Conservation (phyloP, 371 early-diverging fungal species). For the Coelomomyces lativittatus region DNA sequence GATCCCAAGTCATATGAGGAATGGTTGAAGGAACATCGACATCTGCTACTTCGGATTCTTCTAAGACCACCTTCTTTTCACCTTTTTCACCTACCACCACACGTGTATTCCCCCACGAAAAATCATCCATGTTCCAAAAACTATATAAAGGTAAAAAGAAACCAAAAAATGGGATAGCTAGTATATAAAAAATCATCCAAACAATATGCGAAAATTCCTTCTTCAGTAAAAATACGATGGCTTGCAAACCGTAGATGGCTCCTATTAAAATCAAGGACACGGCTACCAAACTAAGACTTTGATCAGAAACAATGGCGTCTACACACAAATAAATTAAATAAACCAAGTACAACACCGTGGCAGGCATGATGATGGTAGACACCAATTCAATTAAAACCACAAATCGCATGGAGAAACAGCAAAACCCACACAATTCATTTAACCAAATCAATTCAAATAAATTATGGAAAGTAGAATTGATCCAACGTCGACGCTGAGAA, state of each 20-base stretch:
- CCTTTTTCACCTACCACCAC: slow-evolving; percentile 2
- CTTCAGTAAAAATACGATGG: slow-evolving; percentile 26
- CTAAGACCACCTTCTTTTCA: neutral
- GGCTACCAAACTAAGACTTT: slow-evolving; percentile 16
- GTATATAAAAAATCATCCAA: slow-evolving; percentile 33
- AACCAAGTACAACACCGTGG: slow-evolving; percentile 39
- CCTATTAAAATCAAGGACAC: slow-evolving; percentile 24
- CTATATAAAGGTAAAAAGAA: slow-evolving; percentile 25
- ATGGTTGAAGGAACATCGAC: slow-evolving; percentile 1
- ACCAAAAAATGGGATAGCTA: slow-evolving; percentile 22
- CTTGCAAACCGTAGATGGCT: slow-evolving; percentile 23
- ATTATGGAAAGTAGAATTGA: slow-evolving; percentile 80
- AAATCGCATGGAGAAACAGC: slow-evolving; percentile 91
- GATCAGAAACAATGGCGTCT: slow-evolving; percentile 4
- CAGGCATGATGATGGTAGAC: slow-evolving; percentile 51
- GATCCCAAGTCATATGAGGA: slow-evolving; percentile 1
- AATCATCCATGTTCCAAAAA: slow-evolving; percentile 7
- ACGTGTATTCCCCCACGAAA: neutral
- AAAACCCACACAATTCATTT: slow-evolving; percentile 80
- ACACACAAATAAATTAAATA: slow-evolving; percentile 52
- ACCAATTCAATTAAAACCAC: slow-evolving; percentile 69
- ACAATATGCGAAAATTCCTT: slow-evolving; percentile 22
- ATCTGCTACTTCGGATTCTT: slow-evolving; percentile 1
- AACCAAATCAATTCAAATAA: slow-evolving; percentile 71
- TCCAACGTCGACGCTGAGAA: slow-evolving; percentile 85